Percentiles rank a stretch among this genome's conserved stretches.
Conservation (phyloP, 2,329 filamentous ascomycete species). For the Aspergillus phoenicis region DNA sequence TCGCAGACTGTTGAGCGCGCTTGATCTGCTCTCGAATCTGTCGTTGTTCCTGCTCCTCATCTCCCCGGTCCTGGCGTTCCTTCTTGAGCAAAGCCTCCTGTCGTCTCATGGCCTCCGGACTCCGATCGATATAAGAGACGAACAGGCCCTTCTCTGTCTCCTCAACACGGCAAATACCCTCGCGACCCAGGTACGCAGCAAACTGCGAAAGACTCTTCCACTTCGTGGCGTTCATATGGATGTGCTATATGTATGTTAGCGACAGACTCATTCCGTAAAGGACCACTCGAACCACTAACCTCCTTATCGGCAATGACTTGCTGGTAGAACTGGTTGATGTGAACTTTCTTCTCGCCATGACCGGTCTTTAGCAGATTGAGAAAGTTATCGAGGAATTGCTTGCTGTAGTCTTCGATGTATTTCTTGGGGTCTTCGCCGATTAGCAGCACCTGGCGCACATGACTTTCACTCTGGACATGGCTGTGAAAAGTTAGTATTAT, state of each 20-base stretch:
- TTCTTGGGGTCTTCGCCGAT: slow-evolving; percentile 87
- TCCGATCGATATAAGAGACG: slow-evolving; percentile 89
- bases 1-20: slow-evolving; percentile 66
- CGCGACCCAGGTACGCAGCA: slow-evolving; percentile 79
- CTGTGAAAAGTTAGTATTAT: slow-evolving; percentile 36
- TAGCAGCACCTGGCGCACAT: slow-evolving; percentile 85
- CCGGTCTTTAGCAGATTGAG: slow-evolving; percentile 74
- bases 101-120: slow-evolving; percentile 77
- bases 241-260: slow-evolving; percentile 52
- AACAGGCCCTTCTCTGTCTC: slow-evolving; percentile 83
- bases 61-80: slow-evolving; percentile 84
- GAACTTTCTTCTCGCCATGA: slow-evolving; percentile 87
- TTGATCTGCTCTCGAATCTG: slow-evolving; percentile 82
- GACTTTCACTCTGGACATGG: slow-evolving; percentile 80
- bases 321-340: slow-evolving; percentile 93
- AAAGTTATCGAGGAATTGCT: slow-evolving; percentile 81
- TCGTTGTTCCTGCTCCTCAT: slow-evolving; percentile 84
- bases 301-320: slow-evolving; percentile 86
- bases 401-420: slow-evolving; percentile 78
- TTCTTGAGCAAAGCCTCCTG: slow-evolving; percentile 80
- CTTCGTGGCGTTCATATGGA: slow-evolving; percentile 91
- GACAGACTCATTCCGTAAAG: not conserved
- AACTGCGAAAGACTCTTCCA: slow-evolving; percentile 90
- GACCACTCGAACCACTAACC: slow-evolving; percentile 19
- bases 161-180: slow-evolving; percentile 87